These are phyloP conservation scores for Larix kaempferi DNA, from an alignment of 75 land plant genomes.

Conservation along the genomic window DNA sequence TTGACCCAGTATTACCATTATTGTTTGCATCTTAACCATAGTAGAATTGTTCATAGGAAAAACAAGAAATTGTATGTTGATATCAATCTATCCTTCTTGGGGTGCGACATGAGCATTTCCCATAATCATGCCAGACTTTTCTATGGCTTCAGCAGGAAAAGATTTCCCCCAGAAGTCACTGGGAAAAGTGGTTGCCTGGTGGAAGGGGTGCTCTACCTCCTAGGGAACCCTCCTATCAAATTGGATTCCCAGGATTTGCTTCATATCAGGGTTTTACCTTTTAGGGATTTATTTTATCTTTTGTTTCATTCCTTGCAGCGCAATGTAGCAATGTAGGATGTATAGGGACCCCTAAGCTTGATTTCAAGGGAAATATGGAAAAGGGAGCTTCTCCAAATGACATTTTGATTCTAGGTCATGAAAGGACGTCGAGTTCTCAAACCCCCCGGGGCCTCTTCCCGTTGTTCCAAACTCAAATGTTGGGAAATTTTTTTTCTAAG, in stretches of 20 bases:
- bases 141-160: no score
- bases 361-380: conserved; percentile 15
- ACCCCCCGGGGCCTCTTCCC: neutral
- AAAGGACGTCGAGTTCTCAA: conserved; percentile 1
- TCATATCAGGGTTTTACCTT: conserved; percentile 88
- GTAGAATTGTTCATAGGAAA: no score
- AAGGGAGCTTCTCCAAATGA: neutral
- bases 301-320: neutral
- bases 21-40: no score
- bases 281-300: no score
- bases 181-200: conserved; percentile 96
- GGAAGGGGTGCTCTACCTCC: conserved; percentile 78
- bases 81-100: no score
- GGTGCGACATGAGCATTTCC: no score
- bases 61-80: no score
- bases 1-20: no score
- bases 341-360: conserved; percentile 20
- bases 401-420: neutral
- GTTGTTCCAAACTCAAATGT: neutral
- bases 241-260: conserved; percentile 87
- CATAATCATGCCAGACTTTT: no score
- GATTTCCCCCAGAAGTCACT: conserved; percentile 80
- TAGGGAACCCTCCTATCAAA: conserved; percentile 78
- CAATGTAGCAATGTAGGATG: conserved; percentile 5
- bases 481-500: neutral